Evolutionary conservation across 2,329 filamentous ascomycete genomes (phyloP).

Genomic region (Xylaria multiplex): DNA sequence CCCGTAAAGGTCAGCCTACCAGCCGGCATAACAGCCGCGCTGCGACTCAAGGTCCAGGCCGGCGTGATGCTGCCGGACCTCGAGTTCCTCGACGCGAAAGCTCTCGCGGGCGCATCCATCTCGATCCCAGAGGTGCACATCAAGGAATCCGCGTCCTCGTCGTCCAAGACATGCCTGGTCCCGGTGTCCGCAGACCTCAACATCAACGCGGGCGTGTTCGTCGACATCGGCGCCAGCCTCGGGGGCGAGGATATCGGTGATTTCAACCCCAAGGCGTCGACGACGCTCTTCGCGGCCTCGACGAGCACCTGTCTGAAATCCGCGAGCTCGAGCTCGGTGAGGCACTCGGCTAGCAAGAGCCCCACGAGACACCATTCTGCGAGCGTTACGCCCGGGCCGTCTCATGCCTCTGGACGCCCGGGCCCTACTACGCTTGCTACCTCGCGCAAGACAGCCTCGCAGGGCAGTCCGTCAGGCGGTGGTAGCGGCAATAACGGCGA

Average conservation of each 20-base stretch:
- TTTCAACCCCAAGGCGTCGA: conserved; percentile 43
- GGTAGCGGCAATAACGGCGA: neutral
- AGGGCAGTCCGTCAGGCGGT: neutral
- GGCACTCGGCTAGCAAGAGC: neutral
- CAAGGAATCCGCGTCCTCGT: conserved; percentile 29
- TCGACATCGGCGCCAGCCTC: conserved; percentile 44
- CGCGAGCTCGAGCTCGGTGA: neutral
- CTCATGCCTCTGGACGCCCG: conserved; percentile 35
- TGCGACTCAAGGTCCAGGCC: conserved; percentile 43
- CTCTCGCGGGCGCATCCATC: conserved; percentile 44
- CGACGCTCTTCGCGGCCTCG: conserved; percentile 43
- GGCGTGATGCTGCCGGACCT: conserved; percentile 41
- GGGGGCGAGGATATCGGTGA: conserved; percentile 38
- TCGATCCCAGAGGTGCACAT: conserved; percentile 43
- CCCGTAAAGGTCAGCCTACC: conserved; percentile 40
- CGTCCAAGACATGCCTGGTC: conserved; percentile 32
- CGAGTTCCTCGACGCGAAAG: conserved; percentile 39
- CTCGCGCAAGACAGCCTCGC: conserved; percentile 34
- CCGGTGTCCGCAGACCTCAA: conserved; percentile 43
- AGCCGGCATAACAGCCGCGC: conserved; percentile 40
- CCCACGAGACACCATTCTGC: neutral
- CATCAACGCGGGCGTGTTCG: conserved; percentile 47
- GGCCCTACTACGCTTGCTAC: conserved; percentile 37
- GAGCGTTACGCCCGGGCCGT: conserved; percentile 4
- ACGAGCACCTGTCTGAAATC: conserved; percentile 42